These are phyloP conservation scores for Tubosaeta sp. DNA, from an alignment of 768 basidiomycete genomes.

Conservation along the genomic window DNA sequence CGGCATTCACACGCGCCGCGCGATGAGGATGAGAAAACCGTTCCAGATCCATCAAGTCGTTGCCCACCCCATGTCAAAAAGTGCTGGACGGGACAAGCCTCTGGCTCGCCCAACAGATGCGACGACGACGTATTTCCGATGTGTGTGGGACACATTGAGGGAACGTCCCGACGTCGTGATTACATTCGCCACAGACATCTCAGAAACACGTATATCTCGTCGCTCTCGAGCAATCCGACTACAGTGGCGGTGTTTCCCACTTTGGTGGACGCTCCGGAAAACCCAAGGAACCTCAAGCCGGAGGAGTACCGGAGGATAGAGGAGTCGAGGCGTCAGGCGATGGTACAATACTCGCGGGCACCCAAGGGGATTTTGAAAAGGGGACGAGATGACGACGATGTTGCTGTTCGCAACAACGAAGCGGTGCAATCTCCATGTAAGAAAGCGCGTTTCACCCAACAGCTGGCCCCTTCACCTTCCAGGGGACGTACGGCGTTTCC, in stretches of 20 bases:
- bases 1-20: background rate
- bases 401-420: slow-evolving; percentile 4
- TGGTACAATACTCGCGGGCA: slow-evolving; percentile 17
- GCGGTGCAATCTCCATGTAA: slow-evolving; percentile 12
- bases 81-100: slow-evolving; percentile 1
- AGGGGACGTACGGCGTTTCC: slow-evolving; percentile 14
- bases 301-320: slow-evolving; percentile 25
- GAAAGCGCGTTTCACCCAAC: slow-evolving; percentile 20
- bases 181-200: slow-evolving; percentile 26
- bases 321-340: slow-evolving; percentile 26
- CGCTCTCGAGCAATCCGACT: slow-evolving; percentile 15
- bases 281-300: slow-evolving; percentile 16
- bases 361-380: slow-evolving; percentile 30
- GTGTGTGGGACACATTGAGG: slow-evolving; percentile 24
- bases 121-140: slow-evolving; percentile 22
- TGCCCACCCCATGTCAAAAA: slow-evolving; percentile 8
- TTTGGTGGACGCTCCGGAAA: slow-evolving; percentile 15
- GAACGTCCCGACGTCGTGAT: slow-evolving; percentile 20
- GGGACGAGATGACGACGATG: slow-evolving; percentile 17
- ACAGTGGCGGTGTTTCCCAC: slow-evolving; percentile 8
- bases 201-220: slow-evolving; percentile 29
- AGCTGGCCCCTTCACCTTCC: background rate
- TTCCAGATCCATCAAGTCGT: background rate
- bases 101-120: slow-evolving; percentile 6
- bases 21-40: background rate